Conservation (phyloP, 176 grass and related monocot genomes). For the Cenchrus purpureus region DNA sequence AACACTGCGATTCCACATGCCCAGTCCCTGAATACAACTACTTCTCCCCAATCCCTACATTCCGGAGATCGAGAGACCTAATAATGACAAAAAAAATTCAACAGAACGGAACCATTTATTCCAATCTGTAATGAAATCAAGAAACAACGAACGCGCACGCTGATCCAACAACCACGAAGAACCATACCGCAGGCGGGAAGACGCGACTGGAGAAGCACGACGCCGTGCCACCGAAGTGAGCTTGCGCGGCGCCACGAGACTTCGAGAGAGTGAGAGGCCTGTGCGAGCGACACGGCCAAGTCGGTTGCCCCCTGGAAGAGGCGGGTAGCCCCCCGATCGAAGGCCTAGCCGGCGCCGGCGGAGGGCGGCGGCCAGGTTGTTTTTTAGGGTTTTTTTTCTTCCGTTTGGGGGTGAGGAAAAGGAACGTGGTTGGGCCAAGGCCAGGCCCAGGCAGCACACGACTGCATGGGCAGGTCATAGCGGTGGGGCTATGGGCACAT, state of each 20-base stretch:
- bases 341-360: too few relatives aligned
- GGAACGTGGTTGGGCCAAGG: too few relatives aligned
- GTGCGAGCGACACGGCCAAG: neutral
- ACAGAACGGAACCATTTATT: neutral
- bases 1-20: neutral
- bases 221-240: neutral
- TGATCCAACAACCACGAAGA: neutral
- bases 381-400: too few relatives aligned
- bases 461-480: too few relatives aligned
- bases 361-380: too few relatives aligned
- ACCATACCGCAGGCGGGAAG: conserved; percentile 16
- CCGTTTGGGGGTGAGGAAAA: too few relatives aligned
- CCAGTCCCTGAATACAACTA: neutral
- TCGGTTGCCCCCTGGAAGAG: neutral
- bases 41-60: neutral
- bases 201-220: neutral
- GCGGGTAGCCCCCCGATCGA: neutral
- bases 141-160: neutral
- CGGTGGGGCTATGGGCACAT: too few relatives aligned
- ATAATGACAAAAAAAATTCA: too few relatives aligned
- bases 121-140: neutral
- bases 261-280: neutral
- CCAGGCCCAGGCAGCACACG: too few relatives aligned
- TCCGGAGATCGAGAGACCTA: neutral
- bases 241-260: neutral